Percentiles rank a stretch among this genome's conserved stretches.
These are phyloP conservation scores for Cutaneotrichosporon dermatis DNA, from an alignment of 1,284 basidiomycete species.

Conservation along the genomic window DNA sequence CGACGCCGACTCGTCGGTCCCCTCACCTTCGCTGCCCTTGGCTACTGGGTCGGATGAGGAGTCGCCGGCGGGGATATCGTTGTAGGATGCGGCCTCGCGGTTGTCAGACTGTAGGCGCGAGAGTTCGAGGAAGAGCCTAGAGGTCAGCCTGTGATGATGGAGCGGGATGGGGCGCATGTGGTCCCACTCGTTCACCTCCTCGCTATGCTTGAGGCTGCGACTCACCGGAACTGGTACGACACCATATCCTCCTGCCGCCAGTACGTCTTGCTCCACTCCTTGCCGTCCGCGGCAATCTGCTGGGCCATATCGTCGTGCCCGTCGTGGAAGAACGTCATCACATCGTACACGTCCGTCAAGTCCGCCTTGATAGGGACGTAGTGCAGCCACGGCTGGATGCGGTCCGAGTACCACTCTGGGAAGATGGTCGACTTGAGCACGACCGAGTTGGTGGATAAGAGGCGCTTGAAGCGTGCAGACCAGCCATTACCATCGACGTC, in stretches of 20 bases:
- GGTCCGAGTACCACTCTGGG: conserved; percentile 51
- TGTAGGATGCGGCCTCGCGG: conserved; percentile 22
- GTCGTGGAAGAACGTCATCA: conserved; percentile 58
- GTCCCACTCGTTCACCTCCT: too few species aligned
- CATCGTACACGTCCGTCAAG: conserved; percentile 53
- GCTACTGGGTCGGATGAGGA: too few species aligned
- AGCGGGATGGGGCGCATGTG: too few species aligned
- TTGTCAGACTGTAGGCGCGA: conserved; percentile 27
- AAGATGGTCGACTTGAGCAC: conserved; percentile 51
- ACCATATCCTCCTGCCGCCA: conserved; percentile 64
- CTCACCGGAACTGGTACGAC: conserved; percentile 61
- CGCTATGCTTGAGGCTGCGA: conserved; percentile 1
- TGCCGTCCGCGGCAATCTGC: conserved; percentile 58
- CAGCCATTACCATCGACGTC: conserved; percentile 50
- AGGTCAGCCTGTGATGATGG: neutral
- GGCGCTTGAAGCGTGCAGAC: conserved; percentile 47
- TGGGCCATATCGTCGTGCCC: conserved; percentile 57
- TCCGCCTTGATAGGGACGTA: conserved; percentile 52
- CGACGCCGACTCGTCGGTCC: too few species aligned
- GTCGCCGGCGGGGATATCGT: neutral
- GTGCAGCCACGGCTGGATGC: conserved; percentile 51
- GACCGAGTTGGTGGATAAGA: conserved; percentile 47
- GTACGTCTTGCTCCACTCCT: conserved; percentile 58
- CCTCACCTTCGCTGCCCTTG: too few species aligned
- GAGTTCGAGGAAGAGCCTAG: conserved; percentile 33